Percentiles rank a stretch among this genome's conserved stretches.
Conservation (phyloP, 1,284 basidiomycete species). For the Puccinia hordei region DNA sequence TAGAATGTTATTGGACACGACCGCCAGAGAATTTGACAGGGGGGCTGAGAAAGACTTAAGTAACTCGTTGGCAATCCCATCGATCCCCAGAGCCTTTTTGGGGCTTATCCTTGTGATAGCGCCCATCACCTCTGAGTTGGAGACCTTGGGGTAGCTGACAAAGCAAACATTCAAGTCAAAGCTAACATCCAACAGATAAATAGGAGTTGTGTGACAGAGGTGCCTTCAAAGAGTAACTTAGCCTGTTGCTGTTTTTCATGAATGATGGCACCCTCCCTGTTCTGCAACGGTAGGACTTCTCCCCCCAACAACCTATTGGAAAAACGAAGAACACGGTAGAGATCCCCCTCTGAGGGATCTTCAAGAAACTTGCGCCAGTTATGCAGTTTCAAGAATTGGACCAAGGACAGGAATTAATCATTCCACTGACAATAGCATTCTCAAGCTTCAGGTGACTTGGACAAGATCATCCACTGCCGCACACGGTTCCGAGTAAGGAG, state of each 20-base stretch:
- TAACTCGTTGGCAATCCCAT: not conserved
- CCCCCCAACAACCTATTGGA: not conserved
- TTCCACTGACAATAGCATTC: slow-evolving; percentile 27
- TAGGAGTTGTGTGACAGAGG: not conserved
- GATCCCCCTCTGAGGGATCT: not conserved
- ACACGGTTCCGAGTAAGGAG: slow-evolving; percentile 2
- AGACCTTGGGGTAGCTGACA: not conserved
- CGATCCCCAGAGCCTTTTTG: slow-evolving; percentile 5
- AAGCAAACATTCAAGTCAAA: not conserved
- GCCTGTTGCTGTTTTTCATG: not conserved
- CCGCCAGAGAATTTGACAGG: not conserved
- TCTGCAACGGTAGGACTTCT: no score
- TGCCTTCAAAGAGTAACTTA: not conserved
- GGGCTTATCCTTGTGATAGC: not conserved
- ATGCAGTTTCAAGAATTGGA: not conserved
- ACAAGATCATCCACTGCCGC: slow-evolving; percentile 18
- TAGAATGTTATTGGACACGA: not conserved
- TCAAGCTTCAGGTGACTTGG: not conserved
- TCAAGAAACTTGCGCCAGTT: slow-evolving; percentile 10
- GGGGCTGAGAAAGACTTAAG: not conserved
- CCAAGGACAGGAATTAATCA: not conserved
- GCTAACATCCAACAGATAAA: not conserved
- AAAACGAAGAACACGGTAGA: not conserved
- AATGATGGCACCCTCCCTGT: not conserved
- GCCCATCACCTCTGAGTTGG: not conserved